Evolutionary conservation across 2,329 filamentous ascomycete genomes (phyloP), one percentile per base, ranked within the genome.

Genomic region (Fonsecaea pugnacius): DNA sequence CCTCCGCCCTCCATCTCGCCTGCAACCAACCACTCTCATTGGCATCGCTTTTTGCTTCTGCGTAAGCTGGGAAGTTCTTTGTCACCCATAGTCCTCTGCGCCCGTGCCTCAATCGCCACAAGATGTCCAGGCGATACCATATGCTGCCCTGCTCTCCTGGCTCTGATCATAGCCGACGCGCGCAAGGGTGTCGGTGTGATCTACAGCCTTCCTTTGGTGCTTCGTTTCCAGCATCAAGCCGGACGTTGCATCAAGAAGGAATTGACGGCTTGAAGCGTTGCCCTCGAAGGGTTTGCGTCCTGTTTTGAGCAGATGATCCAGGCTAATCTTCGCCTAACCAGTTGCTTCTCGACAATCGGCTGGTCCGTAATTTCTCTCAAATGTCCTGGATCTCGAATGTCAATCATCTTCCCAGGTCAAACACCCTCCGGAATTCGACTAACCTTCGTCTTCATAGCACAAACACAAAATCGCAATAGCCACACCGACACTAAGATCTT

Each of bases 261-360:
- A 76, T 98, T 97, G 4, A 98, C 89, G 70, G 91, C 94, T 77
- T 97, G 93, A 40, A 98, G 79, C 0, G 93, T 97, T 24, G 91
- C 84, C 38, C 95, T 83, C 67, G 89, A 93, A 0, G 94, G 93
- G 73, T 96, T 96, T 2, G 89, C 90, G 70, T 90, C 87, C 0
- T 92, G 89, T 73, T 89, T 89, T 0, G 86, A 86, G 4, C 88
- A 89, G 76, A 94, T 91, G 70, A 98, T 91, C 81, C 88, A 90
- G n/a, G 90, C 89, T 35, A 98, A 81, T 58, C 89, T 85, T 70
- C 87, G 85, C 70, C 91, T 89, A 73, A 98, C 92, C 56, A 89
- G 82, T 8, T 83, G 81, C 77, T 99, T 98, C 74, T 87, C 88
- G 54, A 94, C 80, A 64, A 56, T 36, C 33, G 55, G 70, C 3